A percentile compares a stretch with the other conserved stretches of the same genome.
Conservation (phyloP, 352 stramenopile species). For the Peronospora destructor region DNA sequence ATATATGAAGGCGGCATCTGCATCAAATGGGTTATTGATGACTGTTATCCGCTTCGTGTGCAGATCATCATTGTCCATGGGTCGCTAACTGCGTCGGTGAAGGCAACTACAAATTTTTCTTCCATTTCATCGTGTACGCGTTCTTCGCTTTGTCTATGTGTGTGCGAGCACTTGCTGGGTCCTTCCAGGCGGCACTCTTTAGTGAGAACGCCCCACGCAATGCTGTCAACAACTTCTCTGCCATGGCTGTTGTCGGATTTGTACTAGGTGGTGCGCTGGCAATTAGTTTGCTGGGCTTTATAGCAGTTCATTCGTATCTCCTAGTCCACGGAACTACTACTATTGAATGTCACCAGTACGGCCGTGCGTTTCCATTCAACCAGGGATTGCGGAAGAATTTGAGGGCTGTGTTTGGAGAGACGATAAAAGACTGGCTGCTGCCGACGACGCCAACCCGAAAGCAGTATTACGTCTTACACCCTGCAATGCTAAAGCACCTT, state of each 20-base stretch:
- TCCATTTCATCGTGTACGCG: slow-evolving; percentile 75
- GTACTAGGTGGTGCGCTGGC: slow-evolving; percentile 62
- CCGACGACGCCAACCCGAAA: slow-evolving; percentile 26
- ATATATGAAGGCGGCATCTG: too few relatives aligned
- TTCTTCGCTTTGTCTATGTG: slow-evolving; percentile 63
- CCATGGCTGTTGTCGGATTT: slow-evolving; percentile 56
- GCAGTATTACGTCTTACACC: slow-evolving; percentile 29
- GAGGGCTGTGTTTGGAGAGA: slow-evolving; percentile 45
- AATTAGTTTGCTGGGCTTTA: slow-evolving; percentile 66
- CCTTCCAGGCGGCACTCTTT: slow-evolving; percentile 36
- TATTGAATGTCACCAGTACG: slow-evolving; percentile 75
- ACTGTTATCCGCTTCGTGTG: slow-evolving; percentile 1
- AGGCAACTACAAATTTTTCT: slow-evolving; percentile 86
- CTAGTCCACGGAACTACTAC: slow-evolving; percentile 62
- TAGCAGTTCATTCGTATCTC: slow-evolving; percentile 65
- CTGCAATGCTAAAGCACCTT: slow-evolving; percentile 44
- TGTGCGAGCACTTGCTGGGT: slow-evolving; percentile 42
- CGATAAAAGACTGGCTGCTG: slow-evolving; percentile 48
- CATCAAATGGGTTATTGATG: too few relatives aligned
- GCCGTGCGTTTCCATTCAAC: slow-evolving; percentile 55
- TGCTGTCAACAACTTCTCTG: slow-evolving; percentile 23
- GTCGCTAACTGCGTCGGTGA: slow-evolving; percentile 81
- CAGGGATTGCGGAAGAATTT: slow-evolving; percentile 58
- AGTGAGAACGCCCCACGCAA: slow-evolving; percentile 14
- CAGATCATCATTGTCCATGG: slow-evolving; percentile 98